These are phyloP conservation scores for Trebouxia gelatinosa DNA, from an alignment of 163 green algal genomes.

Conservation along the genomic window DNA sequence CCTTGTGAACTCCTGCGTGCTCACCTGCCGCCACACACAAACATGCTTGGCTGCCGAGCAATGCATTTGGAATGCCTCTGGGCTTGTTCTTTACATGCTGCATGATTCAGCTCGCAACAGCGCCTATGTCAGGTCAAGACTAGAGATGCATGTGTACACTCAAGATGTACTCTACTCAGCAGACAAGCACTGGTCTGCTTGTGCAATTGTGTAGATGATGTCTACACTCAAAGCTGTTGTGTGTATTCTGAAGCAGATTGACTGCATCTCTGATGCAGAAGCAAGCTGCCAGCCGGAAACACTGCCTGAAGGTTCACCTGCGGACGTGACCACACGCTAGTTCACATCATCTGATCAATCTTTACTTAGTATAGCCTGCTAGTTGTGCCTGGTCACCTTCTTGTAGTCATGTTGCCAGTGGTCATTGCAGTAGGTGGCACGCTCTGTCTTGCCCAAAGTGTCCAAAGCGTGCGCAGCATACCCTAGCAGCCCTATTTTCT, in stretches of 20 bases:
- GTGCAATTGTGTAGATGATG: neutral
- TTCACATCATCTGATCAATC: neutral
- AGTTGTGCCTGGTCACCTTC: constrained; percentile 26
- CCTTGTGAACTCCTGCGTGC: constrained; percentile 82
- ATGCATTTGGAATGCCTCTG: neutral
- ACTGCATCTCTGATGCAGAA: too few species aligned
- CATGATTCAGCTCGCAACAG: neutral
- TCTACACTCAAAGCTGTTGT: neutral
- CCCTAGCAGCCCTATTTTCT: constrained; percentile 63
- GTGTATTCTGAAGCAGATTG: too few species aligned
- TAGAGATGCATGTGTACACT: neutral
- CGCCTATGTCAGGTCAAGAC: neutral
- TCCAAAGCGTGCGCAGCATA: constrained; percentile 39
- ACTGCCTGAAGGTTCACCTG: too few species aligned
- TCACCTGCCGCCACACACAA: constrained; percentile 36
- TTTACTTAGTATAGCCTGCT: neutral
- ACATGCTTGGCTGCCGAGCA: too few species aligned
- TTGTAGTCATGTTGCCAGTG: constrained; percentile 55
- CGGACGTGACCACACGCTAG: neutral
- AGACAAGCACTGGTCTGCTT: neutral
- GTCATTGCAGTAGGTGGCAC: constrained; percentile 67
- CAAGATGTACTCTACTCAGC: neutral
- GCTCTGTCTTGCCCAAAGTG: constrained; percentile 47
- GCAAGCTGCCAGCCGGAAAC: too few species aligned
- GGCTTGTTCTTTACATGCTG: neutral